Evolutionary conservation across 305 asterid genomes (phyloP).

Genomic region (Lippia alba): DNA sequence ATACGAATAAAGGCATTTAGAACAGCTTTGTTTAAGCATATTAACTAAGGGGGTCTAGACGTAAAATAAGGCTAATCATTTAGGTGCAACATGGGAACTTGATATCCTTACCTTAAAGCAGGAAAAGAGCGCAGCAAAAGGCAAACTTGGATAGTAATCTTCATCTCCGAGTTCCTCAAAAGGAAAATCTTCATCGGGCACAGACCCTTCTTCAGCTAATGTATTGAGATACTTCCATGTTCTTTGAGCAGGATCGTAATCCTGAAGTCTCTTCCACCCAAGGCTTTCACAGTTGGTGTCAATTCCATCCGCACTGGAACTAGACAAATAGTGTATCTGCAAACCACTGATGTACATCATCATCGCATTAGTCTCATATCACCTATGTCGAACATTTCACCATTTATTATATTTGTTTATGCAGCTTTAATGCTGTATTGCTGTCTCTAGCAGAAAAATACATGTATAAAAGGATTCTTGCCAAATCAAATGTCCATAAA

Average conservation of each 20-base stretch:
- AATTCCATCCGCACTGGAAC: constrained; percentile 68
- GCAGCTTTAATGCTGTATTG: constrained; percentile 1
- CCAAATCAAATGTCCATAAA: background rate
- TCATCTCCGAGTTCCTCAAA: constrained; percentile 80
- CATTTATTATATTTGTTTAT: constrained; percentile 1
- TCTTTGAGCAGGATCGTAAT: constrained; percentile 63
- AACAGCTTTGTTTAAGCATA: background rate
- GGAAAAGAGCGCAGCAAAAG: constrained; percentile 94
- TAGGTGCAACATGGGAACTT: background rate
- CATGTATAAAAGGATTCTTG: background rate
- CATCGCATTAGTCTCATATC: constrained; percentile 33
- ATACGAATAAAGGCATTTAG: background rate
- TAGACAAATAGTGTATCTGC: constrained; percentile 81
- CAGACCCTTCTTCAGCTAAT: constrained; percentile 52
- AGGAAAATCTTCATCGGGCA: constrained; percentile 61
- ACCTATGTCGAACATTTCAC: constrained; percentile 6
- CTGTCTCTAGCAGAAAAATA: constrained; percentile 3
- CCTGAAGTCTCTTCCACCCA: constrained; percentile 80
- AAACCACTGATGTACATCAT: constrained; percentile 67
- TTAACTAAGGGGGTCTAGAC: no score
- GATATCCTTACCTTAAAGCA: constrained; percentile 73
- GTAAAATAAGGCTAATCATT: constrained; percentile 29
- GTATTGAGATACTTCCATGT: constrained; percentile 77
- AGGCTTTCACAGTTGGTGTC: constrained; percentile 73
- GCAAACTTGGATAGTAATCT: constrained; percentile 89